Base-by-base conservation (phyloP, 2,329 filamentous ascomycete genomes). In the Fusarium bulbicola region DNA sequence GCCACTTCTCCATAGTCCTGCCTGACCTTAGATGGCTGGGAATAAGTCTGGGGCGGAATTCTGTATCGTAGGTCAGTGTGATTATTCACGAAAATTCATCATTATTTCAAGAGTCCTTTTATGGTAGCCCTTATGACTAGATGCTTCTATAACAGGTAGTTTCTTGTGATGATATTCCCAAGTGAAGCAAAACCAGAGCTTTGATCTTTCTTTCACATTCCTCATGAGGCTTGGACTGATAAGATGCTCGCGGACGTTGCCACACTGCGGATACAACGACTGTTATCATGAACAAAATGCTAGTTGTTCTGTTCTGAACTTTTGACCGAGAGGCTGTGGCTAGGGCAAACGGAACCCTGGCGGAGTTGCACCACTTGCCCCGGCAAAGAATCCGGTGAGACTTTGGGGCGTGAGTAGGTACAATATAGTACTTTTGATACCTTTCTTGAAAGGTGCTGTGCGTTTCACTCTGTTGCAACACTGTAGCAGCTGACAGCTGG, bases 161-260 rank as follows among this genome's bases (percentile, higher is more conserved):
- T 20, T 28, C 18, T 37, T 12, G 32, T 53, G 18, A 40, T 18
- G 9, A 54, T 28, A 40, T 28, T 18, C 36, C 15, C 36, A 18
- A 28, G 24, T 30, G 24, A 54, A 40, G 50, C 7, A 40, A 54
- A 54, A n/a, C 34, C 11, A 54, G 24, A 18, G 50, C 32, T 10
- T 39, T 53, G 32, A 39, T 39, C 18, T 5, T 37, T 39, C 34
- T 39, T 39, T 39, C 50, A 28, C 50, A 39, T 26, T 39, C 18
- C 20, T 28, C 24, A 18, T 53, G 32, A 39, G 34, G 26, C 36
- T 62, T 47, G 66, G 59, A 61, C 59, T 56, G 57, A 66, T 61
- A 36, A 15, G 18, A 54, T 54, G 39, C 40, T 62, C 53, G 66
- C 64, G 69, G 64, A 67, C 64, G 59, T 77, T 70, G 69, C 66